Percentiles rank a stretch among this genome's conserved stretches.
Evolutionary conservation across 192 early-diverging fungal genomes (phyloP).

Genomic region (Coemansia reversa): DNA sequence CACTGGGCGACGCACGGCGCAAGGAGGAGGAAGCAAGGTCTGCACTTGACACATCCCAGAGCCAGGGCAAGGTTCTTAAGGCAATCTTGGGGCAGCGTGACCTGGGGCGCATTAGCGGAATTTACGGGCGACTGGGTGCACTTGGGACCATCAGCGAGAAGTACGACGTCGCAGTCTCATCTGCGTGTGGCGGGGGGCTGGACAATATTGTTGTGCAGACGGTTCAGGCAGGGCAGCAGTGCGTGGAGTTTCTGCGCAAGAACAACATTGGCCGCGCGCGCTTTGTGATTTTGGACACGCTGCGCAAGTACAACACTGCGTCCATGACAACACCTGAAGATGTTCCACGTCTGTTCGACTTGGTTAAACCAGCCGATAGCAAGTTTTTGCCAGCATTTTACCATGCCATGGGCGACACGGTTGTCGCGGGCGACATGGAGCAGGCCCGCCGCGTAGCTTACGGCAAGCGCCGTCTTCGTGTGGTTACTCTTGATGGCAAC

Average conservation of each 20-base stretch:
- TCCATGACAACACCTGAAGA: constrained; percentile 70
- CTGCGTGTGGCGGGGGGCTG: constrained; percentile 71
- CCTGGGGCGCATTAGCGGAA: constrained; percentile 70
- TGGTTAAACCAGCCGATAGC: constrained; percentile 73
- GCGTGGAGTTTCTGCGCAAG: constrained; percentile 83
- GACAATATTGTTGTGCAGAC: constrained; percentile 91
- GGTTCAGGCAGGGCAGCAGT: constrained; percentile 81
- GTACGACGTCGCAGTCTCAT: constrained; percentile 95
- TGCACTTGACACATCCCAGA: constrained; percentile 62
- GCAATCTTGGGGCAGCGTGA: constrained; percentile 71
- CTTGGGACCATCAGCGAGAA: constrained; percentile 91
- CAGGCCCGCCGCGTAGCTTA: constrained; percentile 89
- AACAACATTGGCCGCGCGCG: constrained; percentile 84
- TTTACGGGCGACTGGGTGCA: constrained; percentile 88
- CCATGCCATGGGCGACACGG: constrained; percentile 78
- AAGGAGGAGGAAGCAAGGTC: constrained; percentile 71
- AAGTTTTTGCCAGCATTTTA: constrained; percentile 83
- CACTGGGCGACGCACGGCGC: constrained; percentile 52
- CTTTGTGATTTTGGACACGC: constrained; percentile 80
- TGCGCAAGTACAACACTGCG: constrained; percentile 55
- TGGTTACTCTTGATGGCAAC: constrained; percentile 91
- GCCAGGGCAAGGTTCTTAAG: constrained; percentile 65
- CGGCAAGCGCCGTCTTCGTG: constrained; percentile 77
- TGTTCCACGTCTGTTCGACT: constrained; percentile 86
- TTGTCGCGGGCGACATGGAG: constrained; percentile 80